Base-by-base conservation (phyloP, 768 basidiomycete species). In the Tricholoma bakamatsutake region DNA sequence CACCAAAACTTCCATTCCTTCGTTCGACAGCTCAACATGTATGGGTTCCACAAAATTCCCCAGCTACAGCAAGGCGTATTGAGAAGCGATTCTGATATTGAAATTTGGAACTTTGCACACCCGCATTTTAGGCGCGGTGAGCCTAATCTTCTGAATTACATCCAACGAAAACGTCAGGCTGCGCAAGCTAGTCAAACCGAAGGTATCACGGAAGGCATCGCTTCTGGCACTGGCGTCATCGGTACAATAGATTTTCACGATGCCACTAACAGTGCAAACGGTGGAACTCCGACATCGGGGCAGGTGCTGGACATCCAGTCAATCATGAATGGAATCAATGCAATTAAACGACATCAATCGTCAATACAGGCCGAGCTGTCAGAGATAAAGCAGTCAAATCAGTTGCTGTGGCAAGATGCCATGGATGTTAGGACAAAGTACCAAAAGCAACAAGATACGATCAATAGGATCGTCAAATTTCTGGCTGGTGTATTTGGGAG, bases 11-110 rank as follows among this genome's bases (percentile, higher is more conserved):
- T 97, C 71, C 82, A 83, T 55, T 90, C 88, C 33, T 97, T 97
- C 63, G 93, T 95, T 15, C 81, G 93, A 12, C 93, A 97, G 67
- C 79, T 95, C 61, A 97, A 95, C 78, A 94, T 94, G 90, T 97
- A 95, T 70, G 91, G 91, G 53, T 93, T 94, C 69, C 90, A 91
- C 79, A 90, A 90, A 75, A 92, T 98, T 47, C 95, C 94, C 0
- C 94, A 98, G 67, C 83, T 98, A 17, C 94, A 96, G 65, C 91
- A 96, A 69, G 94, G 95, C 46, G 93, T 93, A 27, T 80, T 98
- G 59, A 88, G 85, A 66, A 81, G 84, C 67, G 91, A 94, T 56
- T 76, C 81, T 52, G 88, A 88, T 59, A 84, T 81, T 46, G 93
- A 95, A 64, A 81, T 86, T 53, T 90, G 88, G 87, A 93, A 98